Conservation (phyloP, 768 basidiomycete genomes). For the Kwoniella heveanensis region DNA sequence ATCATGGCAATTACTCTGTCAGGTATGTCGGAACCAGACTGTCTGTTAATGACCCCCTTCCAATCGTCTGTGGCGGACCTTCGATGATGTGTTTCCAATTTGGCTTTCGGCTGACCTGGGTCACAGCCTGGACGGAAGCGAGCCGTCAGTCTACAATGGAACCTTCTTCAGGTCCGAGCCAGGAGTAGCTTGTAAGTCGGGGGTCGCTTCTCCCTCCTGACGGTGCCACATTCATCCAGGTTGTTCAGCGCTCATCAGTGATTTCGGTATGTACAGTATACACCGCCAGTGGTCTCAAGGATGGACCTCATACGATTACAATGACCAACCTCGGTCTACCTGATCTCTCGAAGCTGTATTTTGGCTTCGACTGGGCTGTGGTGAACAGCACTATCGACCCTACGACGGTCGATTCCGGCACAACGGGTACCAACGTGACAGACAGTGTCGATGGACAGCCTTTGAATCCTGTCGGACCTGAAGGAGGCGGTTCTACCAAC, state of each 20-base stretch:
- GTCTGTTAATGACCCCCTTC: neutral
- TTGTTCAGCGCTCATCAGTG: no score
- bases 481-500: slow-evolving; percentile 2
- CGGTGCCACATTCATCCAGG: no score
- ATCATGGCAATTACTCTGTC: slow-evolving; percentile 36
- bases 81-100: no score
- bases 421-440: slow-evolving; percentile 15
- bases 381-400: slow-evolving; percentile 24
- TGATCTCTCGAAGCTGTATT: neutral
- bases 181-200: slow-evolving; percentile 21
- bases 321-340: slow-evolving; percentile 23
- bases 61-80: no score
- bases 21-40: slow-evolving; percentile 17
- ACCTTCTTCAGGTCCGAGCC: slow-evolving; percentile 10
- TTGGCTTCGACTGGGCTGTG: slow-evolving; percentile 27
- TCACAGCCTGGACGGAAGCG: slow-evolving; percentile 20
- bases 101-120: neutral
- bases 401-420: neutral
- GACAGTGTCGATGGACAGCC: neutral
- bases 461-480: neutral
- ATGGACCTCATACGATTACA: slow-evolving; percentile 21
- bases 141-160: slow-evolving; percentile 17
- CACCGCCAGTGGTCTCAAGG: slow-evolving; percentile 17
- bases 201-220: no score
- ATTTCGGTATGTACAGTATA: no score